Evolutionary conservation across 768 basidiomycete genomes (phyloP), one percentile per base, ranked within the genome.

Genomic region (Leccinum barrowsii): DNA sequence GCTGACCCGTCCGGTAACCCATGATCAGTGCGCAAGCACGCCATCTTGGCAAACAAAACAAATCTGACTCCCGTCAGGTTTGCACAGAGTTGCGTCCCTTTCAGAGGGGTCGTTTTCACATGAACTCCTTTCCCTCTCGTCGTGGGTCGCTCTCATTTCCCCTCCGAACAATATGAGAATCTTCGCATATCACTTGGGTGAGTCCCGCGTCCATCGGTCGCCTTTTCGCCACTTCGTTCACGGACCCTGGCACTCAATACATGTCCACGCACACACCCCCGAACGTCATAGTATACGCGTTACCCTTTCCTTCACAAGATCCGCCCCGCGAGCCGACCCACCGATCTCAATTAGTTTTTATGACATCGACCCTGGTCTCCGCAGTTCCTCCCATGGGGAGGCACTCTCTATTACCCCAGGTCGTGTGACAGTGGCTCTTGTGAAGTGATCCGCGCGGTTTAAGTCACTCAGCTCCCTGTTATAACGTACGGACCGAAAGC

Each of bases 351-450:
- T 62, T 60, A 22, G 44, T 40, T 37, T 56, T 55, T 50, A 61
- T 61, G 35, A 44, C 52, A 48, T 50, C 37, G 21, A 48, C 57
- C n/a, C 48, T 40, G 40, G 28, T 57, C 63, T 67, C 68, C 66
- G 66, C 63, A 62, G 62, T 59, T 50, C 54, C 44, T 64, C 59
- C 59, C 61, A 54, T 69, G 65, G 62, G 57, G 55, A n/a, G 49
- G 59, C 58, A 62, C 64, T 64, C 59, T 8, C 64, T 66, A 69
- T 69, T 69, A 69, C 68, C 68, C 69, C 69, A 62, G 64, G 69
- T 69, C 59, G 66, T 69, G 69, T 68, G 69, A 68, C 58, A 8
- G 56, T 58, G 63, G 57, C 50, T 12, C 13, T 48, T 55, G 61
- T 28, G 58, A 59, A 51, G 56, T 32, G 51, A 65, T 44, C 19